Conservation (phyloP, 768 basidiomycete species). For the Gymnopilus dilepis region DNA sequence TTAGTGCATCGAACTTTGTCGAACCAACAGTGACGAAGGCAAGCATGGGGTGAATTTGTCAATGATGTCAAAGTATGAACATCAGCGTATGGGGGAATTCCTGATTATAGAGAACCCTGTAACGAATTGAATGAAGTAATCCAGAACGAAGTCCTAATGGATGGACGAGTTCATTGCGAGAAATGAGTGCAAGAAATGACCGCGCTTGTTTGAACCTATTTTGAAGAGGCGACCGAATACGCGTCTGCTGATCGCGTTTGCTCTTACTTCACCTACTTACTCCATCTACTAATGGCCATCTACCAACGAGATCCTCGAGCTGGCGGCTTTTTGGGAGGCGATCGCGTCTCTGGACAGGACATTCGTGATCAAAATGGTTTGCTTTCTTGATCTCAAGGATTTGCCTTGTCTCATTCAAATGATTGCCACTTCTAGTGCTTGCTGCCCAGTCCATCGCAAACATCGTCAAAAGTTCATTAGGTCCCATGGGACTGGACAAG, state of each 20-base stretch:
- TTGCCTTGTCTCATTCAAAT: constrained; percentile 19
- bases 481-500: constrained; percentile 94
- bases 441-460: constrained; percentile 97
- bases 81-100: background rate
- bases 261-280: constrained; percentile 12
- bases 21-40: constrained; percentile 90
- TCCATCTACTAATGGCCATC: constrained; percentile 44
- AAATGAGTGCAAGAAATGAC: background rate
- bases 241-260: constrained; percentile 29
- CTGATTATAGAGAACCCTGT: background rate
- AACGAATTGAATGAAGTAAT: no score
- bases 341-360: constrained; percentile 93
- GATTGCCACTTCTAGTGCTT: constrained; percentile 62
- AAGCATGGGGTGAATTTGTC: constrained; percentile 37
- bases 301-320: constrained; percentile 92
- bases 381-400: constrained; percentile 23
- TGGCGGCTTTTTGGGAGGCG: constrained; percentile 92
- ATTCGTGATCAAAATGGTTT: constrained; percentile 96
- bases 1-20: constrained; percentile 81
- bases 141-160: no score
- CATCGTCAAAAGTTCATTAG: constrained; percentile 94
- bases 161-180: background rate
- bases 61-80: background rate
- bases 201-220: constrained; percentile 30
- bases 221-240: constrained; percentile 29